Evolutionary conservation across 805 yeast genomes (phyloP), one percentile per base, ranked within the genome.

Genomic region (Candida montana): DNA sequence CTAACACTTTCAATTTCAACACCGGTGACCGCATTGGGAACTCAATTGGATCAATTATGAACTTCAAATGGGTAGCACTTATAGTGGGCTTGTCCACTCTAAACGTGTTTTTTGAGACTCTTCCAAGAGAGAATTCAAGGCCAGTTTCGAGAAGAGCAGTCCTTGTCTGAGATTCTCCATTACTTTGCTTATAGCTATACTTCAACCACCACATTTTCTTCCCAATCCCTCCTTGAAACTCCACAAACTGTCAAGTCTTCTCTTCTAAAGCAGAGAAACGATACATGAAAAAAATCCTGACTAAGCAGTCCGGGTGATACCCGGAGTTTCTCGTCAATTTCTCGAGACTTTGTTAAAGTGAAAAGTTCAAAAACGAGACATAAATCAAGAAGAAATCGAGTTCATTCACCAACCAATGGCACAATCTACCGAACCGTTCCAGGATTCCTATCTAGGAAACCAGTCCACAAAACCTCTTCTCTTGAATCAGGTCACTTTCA

Each of bases 391-490:
- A 11, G 29, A 26, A 26, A 12, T 15, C 6, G 12, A 30, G 15
- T 16, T n/a, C 11, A 30, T 8, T 15, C 34, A 13, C 34, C 34
- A 6, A 23, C 8, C 13, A 21, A 41, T 41, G 45, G 37, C 45
- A 7, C 39, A 13, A 26, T 9, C n/a, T 4, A 21, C 18, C 7
- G 38, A 30, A 12, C 15, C 31, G 7, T 19, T 28, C 15, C 28
- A 29, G 4, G 37, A 33, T 11, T 30, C 37, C 15, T 32, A 29
- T 5, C 28, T 37, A 3, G 18, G 28, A 5, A 26, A 27, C 16
- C 45, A 41, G 34, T 23, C 39, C 4, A 51, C 61, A 0, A 48
- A 43, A 29, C 59, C 55, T 2, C 43, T 57, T 7, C 37, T 37
- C 6, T 26, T 55, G 31, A 47, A 46, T 31, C 44, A 45, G 15